Evolutionary conservation across 1,284 basidiomycete species (phyloP).

Genomic region (Exobasidium rhododendri): DNA sequence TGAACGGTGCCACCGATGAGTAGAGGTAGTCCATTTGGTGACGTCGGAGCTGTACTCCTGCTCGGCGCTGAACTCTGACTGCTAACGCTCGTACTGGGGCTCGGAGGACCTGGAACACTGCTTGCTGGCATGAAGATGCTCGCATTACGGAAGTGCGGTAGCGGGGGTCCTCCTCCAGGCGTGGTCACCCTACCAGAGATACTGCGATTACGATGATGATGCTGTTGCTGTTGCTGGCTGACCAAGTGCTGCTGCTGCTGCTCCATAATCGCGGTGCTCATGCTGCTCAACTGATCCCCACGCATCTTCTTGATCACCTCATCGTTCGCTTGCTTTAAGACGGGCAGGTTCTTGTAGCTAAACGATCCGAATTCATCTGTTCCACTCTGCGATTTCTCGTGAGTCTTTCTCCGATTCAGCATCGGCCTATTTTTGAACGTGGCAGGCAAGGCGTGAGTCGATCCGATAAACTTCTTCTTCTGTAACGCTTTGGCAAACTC

Average conservation of each 20-base stretch:
- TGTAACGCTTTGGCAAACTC: constrained; percentile 36
- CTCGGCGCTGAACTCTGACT: constrained; percentile 89
- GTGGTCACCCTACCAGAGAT: constrained; percentile 29
- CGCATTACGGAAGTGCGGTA: neutral
- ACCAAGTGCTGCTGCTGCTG: constrained; percentile 1
- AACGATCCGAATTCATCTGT: constrained; percentile 92
- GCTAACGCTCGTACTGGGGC: constrained; percentile 86
- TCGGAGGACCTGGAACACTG: constrained; percentile 57
- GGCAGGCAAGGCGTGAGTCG: neutral
- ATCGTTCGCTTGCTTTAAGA: constrained; percentile 97
- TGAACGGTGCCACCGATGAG: neutral
- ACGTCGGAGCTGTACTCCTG: constrained; percentile 66
- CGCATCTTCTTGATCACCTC: constrained; percentile 89
- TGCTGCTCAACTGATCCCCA: constrained; percentile 32
- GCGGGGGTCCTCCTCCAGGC: too few species aligned
- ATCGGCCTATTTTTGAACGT: constrained; percentile 18
- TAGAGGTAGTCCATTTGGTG: constrained; percentile 64
- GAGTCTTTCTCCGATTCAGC: constrained; percentile 24
- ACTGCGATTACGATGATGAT: constrained; percentile 43
- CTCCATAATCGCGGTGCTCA: constrained; percentile 4
- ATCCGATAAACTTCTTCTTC: constrained; percentile 17
- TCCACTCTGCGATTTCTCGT: constrained; percentile 11
- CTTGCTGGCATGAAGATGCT: constrained; percentile 24
- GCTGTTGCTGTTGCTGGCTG: constrained; percentile 21
- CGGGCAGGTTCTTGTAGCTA: constrained; percentile 94